Evolutionary conservation across 345 rosid genomes (phyloP).

Genomic region (Acer negundo): DNA sequence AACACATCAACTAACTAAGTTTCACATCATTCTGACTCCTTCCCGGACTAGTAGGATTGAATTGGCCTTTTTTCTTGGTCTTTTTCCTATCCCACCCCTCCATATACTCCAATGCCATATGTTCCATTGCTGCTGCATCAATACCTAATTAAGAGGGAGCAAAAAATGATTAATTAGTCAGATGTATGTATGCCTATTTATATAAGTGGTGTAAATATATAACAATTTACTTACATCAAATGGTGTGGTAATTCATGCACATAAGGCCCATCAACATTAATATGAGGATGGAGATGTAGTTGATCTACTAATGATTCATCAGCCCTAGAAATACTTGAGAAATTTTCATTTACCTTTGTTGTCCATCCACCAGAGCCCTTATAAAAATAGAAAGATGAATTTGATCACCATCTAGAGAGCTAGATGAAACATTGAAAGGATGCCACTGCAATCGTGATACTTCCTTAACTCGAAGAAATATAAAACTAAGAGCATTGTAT

Average conservation of each 20-base stretch:
- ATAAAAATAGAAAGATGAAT: constrained; percentile 42
- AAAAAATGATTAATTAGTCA: no score
- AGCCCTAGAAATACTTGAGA: constrained; percentile 17
- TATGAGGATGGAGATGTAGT: constrained; percentile 14
- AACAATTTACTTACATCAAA: constrained; percentile 34
- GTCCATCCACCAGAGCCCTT: constrained; percentile 53
- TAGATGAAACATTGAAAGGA: constrained; percentile 54
- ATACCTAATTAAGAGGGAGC: no score
- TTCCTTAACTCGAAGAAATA: constrained; percentile 44
- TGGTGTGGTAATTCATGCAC: constrained; percentile 50
- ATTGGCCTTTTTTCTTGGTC: no score
- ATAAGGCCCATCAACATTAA: constrained; percentile 52
- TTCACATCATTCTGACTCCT: no score
- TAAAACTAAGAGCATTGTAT: constrained; percentile 49
- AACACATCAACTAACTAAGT: no score
- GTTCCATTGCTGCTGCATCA: no score
- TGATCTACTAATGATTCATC: constrained; percentile 4
- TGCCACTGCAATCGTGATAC: constrained; percentile 56
- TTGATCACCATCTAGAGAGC: constrained; percentile 43
- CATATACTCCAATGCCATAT: no score
- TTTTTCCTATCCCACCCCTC: no score
- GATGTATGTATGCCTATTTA: no score
- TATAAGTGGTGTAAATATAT: no score
- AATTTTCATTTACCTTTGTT: constrained; percentile 30
- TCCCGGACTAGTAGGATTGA: no score